Conservation (phyloP, 225 moss, liverwort and hornwort genomes). For the Polytrichum commune region DNA sequence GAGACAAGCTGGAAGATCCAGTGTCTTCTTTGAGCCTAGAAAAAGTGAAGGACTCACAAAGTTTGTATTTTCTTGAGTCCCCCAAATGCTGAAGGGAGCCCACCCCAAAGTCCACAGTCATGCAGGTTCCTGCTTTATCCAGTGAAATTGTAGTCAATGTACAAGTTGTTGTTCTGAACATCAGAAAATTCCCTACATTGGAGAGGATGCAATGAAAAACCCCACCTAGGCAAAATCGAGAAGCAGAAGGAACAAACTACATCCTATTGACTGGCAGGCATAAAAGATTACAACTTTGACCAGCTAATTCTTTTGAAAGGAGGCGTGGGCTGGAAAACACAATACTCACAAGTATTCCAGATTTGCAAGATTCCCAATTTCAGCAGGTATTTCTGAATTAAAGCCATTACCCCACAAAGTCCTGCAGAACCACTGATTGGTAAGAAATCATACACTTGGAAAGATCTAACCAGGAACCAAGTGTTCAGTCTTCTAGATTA, state of each 20-base stretch:
- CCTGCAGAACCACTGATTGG: constrained; percentile 12
- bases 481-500: background rate
- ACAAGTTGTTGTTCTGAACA: background rate
- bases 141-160: background rate
- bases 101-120: constrained; percentile 28
- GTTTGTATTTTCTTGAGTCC: constrained; percentile 5
- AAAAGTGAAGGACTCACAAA: constrained; percentile 24
- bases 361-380: constrained; percentile 33
- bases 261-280: too few species aligned
- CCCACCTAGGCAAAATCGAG: too few species aligned
- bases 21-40: too few species aligned
- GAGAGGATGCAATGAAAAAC: too few species aligned
- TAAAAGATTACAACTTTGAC: too few species aligned
- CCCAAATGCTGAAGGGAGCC: constrained; percentile 37
- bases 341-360: constrained; percentile 29
- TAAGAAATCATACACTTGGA: background rate
- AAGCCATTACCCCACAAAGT: constrained; percentile 18
- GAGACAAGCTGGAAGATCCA: background rate
- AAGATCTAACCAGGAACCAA: background rate
- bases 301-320: background rate
- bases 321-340: background rate
- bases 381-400: constrained; percentile 22
- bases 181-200: background rate
- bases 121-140: constrained; percentile 28
- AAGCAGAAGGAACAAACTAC: too few species aligned